Conservation (phyloP, 805 yeast genomes). For the Debaryomyces maramus region DNA sequence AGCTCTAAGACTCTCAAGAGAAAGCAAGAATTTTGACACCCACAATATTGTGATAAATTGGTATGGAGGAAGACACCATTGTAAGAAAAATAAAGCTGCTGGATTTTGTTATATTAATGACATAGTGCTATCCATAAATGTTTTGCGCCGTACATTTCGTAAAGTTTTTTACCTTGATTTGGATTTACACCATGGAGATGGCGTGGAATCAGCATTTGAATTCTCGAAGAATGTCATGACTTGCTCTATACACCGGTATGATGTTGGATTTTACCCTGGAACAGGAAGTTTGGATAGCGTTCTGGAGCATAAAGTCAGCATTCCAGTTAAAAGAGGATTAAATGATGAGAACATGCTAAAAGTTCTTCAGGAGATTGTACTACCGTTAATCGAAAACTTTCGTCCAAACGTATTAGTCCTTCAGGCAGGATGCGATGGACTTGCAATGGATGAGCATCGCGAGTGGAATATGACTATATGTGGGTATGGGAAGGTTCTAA, state of each 20-base stretch:
- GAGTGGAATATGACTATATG: slow-evolving; percentile 70
- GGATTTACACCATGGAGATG: slow-evolving; percentile 82
- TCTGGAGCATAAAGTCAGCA: slow-evolving; percentile 43
- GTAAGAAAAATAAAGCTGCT: slow-evolving; percentile 51
- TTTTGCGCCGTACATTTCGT: slow-evolving; percentile 46
- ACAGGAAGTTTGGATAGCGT: slow-evolving; percentile 50
- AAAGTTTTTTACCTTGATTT: slow-evolving; percentile 64
- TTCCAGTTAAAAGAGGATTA: slow-evolving; percentile 60
- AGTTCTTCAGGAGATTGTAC: slow-evolving; percentile 41
- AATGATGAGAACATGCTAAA: slow-evolving; percentile 42
- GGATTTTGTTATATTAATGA: slow-evolving; percentile 80
- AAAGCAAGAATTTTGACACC: slow-evolving; percentile 3
- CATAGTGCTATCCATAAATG: slow-evolving; percentile 55
- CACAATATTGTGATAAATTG: slow-evolving; percentile 58
- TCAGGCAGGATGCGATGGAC: slow-evolving; percentile 76
- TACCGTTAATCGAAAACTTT: slow-evolving; percentile 39
- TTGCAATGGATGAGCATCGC: slow-evolving; percentile 58
- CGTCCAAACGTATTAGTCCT: slow-evolving; percentile 57
- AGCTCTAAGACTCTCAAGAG: slow-evolving; percentile 34
- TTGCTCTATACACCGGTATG: slow-evolving; percentile 63
- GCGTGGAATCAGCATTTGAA: slow-evolving; percentile 66
- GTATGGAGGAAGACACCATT: slow-evolving; percentile 83
- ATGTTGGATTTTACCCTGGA: slow-evolving; percentile 72
- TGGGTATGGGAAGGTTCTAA: slow-evolving; percentile 44
- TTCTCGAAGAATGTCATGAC: slow-evolving; percentile 57